A percentile compares a stretch with the other conserved stretches of the same genome.
phyloP scores from a whole-genome alignment of 495 filamentous ascomycete species.

The Chaetomium tenue region DNA sequence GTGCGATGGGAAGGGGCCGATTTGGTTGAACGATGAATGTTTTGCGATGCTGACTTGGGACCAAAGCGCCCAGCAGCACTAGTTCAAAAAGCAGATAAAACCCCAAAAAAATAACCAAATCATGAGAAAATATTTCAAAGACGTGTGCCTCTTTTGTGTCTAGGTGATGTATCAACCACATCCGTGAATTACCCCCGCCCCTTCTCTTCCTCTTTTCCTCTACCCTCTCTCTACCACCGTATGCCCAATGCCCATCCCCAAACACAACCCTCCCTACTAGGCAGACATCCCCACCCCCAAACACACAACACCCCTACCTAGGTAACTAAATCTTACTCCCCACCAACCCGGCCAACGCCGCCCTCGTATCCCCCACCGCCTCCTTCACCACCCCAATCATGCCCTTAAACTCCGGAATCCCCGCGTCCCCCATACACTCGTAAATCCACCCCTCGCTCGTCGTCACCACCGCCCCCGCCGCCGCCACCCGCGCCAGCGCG shows the following conservation, averaged over 20 bases:
- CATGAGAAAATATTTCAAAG: background rate
- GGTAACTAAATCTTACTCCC: conserved; percentile 59
- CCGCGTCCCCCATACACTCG: conserved; percentile 88
- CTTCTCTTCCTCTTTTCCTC: no score
- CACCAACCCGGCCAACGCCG: conserved; percentile 59
- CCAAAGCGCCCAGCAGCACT: background rate
- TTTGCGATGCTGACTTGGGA: background rate
- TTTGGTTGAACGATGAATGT: background rate
- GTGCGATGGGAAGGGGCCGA: background rate
- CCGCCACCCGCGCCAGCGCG: conserved; percentile 70
- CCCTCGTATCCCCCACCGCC: conserved; percentile 62
- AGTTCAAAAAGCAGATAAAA: background rate
- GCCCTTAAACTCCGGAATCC: conserved; percentile 67
- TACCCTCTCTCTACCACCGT: no score
- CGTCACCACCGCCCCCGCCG: conserved; percentile 76
- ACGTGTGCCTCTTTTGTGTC: no score
- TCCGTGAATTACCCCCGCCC: no score
- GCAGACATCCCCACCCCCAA: no score
- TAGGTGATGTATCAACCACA: no score
- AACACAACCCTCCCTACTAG: no score
- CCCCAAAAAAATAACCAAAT: conserved; percentile 4
- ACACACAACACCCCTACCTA: no score
- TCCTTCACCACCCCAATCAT: conserved; percentile 80
- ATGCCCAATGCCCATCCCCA: no score
- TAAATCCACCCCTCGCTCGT: conserved; percentile 90